These are phyloP conservation scores for Trichoderma atrobrunneum DNA, from an alignment of 2,329 filamentous ascomycete species.

Conservation along the genomic window DNA sequence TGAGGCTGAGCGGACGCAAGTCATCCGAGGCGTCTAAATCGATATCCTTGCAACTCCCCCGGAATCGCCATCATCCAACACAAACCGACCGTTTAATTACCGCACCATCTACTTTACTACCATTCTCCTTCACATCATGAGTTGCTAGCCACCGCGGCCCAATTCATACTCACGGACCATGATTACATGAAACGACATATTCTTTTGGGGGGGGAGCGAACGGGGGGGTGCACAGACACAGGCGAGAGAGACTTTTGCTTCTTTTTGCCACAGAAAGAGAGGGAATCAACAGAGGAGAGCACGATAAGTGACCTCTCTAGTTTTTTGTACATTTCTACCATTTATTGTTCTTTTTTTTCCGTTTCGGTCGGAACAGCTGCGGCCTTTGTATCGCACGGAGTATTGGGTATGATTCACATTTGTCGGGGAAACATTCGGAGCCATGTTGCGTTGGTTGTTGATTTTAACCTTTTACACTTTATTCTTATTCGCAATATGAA, in stretches of 20 bases:
- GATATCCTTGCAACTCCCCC: conserved; percentile 2
- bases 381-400: conserved; percentile 17
- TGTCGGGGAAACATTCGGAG: conserved; percentile 8
- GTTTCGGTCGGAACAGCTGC: conserved; percentile 8
- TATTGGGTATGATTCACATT: conserved; percentile 14
- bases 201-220: neutral
- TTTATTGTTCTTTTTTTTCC: neutral
- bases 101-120: neutral
- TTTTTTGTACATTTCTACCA: conserved; percentile 22
- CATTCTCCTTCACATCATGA: conserved; percentile 1
- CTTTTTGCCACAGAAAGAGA: neutral
- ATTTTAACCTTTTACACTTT: neutral
- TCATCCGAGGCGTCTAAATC: conserved; percentile 81
- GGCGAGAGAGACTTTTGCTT: neutral
- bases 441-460: conserved; percentile 5
- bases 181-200: conserved; percentile 21
- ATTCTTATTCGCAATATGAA: neutral
- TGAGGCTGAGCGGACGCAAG: conserved; percentile 87
- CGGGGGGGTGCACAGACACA: neutral
- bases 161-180: conserved; percentile 15
- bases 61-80: neutral
- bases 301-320: neutral
- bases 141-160: neutral
- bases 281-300: neutral
- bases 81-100: conserved; percentile 4